Base-by-base conservation (phyloP, 2,329 filamentous ascomycete species). In the Cladophialophora carrionii region DNA sequence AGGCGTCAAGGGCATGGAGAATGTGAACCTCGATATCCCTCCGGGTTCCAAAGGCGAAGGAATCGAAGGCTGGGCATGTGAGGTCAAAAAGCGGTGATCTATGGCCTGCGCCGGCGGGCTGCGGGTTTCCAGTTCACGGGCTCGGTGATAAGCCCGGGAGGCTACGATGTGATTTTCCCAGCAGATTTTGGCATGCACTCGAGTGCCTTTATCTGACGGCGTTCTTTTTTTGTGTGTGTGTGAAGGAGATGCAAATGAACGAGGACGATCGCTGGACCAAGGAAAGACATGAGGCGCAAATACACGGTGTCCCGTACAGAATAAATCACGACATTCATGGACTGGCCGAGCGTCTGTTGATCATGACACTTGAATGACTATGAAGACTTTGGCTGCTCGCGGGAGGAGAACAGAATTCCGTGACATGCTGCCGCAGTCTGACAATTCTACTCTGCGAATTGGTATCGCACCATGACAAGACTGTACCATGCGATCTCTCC, bases 11-110 rank as follows among this genome's bases (percentile, higher is more conserved):
- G 94, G 93, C 7, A 98, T 99, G 93, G 88, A 93, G 72, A 85
- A 84, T 10, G 79, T 94, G 62, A 88, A 86, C 75, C 84, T 97
- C 67, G 87, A 89, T 17, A 83, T 97, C 34, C 81, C 87, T 55
- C 90, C 96, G 0, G 92, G 92, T 6, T 92, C 88, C 69, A 88
- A 87, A 64, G 94, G 94, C 1, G 94, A 97, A 64, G 93, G 91
- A 0, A 98, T 98, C 74, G 92, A 96, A 62, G 94, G 94, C 3
- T 98, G 94, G 94, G 88, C 92, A 8, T 88, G 83, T 48, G 94
- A 98, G 81, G 85, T 96, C 73, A 94, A 95, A 82, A 90, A 89
- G 81, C 86, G 90, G 80, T 92, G 78, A 73, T 70, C 14, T 17
- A 51, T 22, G 24, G 48, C 20, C 48, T 26, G 48, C 6, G 37